A percentile compares a stretch with the other conserved stretches of the same genome.
Evolutionary conservation across 2,329 filamentous ascomycete species (phyloP).

Genomic region (Hymenoscyphus linearis): DNA sequence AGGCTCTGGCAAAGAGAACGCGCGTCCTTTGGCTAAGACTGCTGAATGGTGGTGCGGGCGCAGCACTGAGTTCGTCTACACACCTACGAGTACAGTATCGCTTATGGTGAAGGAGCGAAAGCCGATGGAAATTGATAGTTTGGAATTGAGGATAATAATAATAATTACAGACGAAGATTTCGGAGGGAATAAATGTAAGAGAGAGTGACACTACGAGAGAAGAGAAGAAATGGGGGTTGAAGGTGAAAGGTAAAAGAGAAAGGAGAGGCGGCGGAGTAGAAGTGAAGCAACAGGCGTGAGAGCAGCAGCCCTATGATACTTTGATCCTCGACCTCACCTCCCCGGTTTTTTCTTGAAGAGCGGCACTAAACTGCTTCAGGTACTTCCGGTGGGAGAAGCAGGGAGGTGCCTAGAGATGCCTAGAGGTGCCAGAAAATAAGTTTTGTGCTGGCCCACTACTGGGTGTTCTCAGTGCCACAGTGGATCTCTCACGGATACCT

Average conservation of each 20-base stretch:
- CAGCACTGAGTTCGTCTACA: neutral
- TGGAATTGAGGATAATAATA: too few relatives aligned
- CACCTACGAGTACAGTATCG: too few relatives aligned
- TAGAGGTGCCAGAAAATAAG: too few relatives aligned
- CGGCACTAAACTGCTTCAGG: neutral
- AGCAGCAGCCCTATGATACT: neutral
- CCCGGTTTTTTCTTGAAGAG: neutral
- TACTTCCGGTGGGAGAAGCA: neutral
- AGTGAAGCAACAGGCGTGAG: neutral
- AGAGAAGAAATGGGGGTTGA: neutral
- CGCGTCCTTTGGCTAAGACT: conserved; percentile 1
- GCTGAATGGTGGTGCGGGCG: neutral
- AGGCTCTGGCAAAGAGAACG: neutral
- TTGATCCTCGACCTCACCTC: neutral
- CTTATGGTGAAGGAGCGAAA: too few relatives aligned
- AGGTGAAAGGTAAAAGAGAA: neutral
- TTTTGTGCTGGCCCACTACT: too few relatives aligned
- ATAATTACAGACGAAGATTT: too few relatives aligned
- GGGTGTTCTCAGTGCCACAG: too few relatives aligned
- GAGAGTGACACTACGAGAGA: neutral
- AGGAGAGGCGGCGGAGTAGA: neutral
- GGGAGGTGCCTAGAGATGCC: too few relatives aligned
- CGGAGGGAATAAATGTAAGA: too few relatives aligned
- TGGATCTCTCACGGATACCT: neutral
- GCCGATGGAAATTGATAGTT: too few relatives aligned